Conservation (phyloP, 179 eudicot species). For the Beta corolliflora region DNA sequence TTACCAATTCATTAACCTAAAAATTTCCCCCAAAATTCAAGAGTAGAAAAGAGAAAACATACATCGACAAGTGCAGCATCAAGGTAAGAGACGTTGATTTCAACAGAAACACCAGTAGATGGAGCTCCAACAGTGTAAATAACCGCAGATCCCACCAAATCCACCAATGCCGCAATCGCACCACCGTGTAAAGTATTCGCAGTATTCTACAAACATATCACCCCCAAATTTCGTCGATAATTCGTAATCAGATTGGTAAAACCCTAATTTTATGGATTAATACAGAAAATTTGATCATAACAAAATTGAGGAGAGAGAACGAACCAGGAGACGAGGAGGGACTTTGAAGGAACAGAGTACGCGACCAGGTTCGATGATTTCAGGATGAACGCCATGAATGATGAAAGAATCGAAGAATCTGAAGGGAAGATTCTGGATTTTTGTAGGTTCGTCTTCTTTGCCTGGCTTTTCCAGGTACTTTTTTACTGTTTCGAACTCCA, state of each 20-base stretch:
- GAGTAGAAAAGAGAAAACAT: constrained; percentile 8
- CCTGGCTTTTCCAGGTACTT: constrained; percentile 56
- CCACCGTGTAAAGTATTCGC: constrained; percentile 74
- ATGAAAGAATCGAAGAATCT: constrained; percentile 69
- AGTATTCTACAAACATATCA: constrained; percentile 43
- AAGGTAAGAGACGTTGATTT: constrained; percentile 83
- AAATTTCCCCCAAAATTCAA: not conserved
- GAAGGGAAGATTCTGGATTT: constrained; percentile 53
- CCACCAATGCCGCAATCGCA: constrained; percentile 73
- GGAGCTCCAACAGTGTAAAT: constrained; percentile 50
- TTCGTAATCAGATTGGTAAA: not conserved
- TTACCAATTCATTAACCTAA: too few relatives aligned
- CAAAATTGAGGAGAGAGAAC: constrained; percentile 11
- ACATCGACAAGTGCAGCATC: constrained; percentile 71
- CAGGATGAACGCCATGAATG: constrained; percentile 53
- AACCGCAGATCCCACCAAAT: constrained; percentile 73
- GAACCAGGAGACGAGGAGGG: constrained; percentile 77
- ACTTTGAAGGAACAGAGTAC: constrained; percentile 73
- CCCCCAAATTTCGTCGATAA: constrained; percentile 4
- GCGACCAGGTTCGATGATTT: constrained; percentile 63
- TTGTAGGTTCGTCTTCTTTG: constrained; percentile 36
- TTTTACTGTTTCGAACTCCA: constrained; percentile 65
- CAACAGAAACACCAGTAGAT: constrained; percentile 69
- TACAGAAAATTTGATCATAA: not conserved
- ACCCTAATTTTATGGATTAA: constrained; percentile 20